Conservation (phyloP, 208 protist species). For the Trichomonas vaginalis region DNA sequence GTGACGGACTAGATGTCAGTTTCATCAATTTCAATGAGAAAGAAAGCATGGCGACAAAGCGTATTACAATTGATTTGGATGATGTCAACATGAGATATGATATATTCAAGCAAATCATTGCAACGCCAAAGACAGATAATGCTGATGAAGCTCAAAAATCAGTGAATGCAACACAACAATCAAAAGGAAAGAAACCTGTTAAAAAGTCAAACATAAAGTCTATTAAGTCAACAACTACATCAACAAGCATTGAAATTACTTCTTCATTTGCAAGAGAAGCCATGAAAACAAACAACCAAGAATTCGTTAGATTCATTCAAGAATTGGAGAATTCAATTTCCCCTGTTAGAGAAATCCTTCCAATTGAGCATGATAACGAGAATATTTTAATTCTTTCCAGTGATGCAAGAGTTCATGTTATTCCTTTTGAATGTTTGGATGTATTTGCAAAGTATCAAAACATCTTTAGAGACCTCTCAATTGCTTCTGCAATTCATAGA, state of each 20-base stretch:
- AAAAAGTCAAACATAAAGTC: background rate
- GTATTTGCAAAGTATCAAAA: background rate
- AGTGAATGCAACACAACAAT: background rate
- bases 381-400: background rate
- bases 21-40: background rate
- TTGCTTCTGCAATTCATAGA: background rate
- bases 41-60: background rate
- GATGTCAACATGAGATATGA: background rate
- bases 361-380: background rate
- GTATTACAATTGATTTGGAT: background rate
- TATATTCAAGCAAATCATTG: slow-evolving; percentile 10
- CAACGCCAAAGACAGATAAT: background rate
- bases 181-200: background rate
- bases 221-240: background rate
- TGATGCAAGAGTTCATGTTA: background rate
- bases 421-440: background rate
- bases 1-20: no score
- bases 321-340: background rate
- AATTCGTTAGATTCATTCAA: background rate
- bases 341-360: background rate
- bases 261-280: background rate
- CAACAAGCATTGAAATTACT: background rate
- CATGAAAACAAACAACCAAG: background rate
- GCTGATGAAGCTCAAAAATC: background rate
- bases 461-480: background rate